Evolutionary conservation across 1,139 yeast genomes (phyloP).

Genomic region (Yueomyces sp.): DNA sequence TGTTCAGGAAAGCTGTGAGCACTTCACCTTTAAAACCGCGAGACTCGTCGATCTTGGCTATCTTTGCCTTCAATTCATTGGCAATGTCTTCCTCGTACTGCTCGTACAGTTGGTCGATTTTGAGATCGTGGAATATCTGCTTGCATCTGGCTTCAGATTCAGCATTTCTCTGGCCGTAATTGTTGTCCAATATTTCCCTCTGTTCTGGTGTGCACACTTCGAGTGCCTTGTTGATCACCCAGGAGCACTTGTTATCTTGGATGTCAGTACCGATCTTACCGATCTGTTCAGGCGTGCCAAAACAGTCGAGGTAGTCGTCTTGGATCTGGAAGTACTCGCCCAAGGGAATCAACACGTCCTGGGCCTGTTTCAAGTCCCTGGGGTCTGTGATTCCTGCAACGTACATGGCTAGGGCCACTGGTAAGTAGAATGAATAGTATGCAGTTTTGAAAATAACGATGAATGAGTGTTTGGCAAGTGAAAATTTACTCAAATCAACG

Average conservation of each 20-base stretch:
- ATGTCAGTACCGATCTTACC: slow-evolving; percentile 99
- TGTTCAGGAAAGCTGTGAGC: slow-evolving; percentile 68
- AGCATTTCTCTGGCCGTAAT: slow-evolving; percentile 78
- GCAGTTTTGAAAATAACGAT: slow-evolving; percentile 97
- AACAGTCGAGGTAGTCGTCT: slow-evolving; percentile 94
- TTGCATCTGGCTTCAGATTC: slow-evolving; percentile 62
- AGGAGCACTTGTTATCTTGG: slow-evolving; percentile 95
- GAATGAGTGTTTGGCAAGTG: slow-evolving; percentile 82
- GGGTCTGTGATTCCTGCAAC: slow-evolving; percentile 69
- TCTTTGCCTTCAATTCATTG: slow-evolving; percentile 47
- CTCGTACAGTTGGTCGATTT: slow-evolving; percentile 56
- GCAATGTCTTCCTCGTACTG: slow-evolving; percentile 78
- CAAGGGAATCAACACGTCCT: slow-evolving; percentile 77
- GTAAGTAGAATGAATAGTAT: slow-evolving; percentile 91
- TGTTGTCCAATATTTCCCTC: slow-evolving; percentile 66
- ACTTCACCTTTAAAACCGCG: slow-evolving; percentile 87
- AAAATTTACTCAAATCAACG: slow-evolving; percentile 79
- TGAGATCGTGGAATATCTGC: slow-evolving; percentile 60
- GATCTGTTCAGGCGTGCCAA: slow-evolving; percentile 93
- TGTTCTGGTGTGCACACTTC: slow-evolving; percentile 69
- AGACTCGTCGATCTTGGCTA: slow-evolving; percentile 67
- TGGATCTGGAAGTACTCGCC: slow-evolving; percentile 99
- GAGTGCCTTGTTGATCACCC: slow-evolving; percentile 93
- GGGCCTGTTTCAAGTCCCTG: slow-evolving; percentile 75
- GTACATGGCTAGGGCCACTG: slow-evolving; percentile 94